Conservation (phyloP, 164 flowering plant genomes). For the Santalum album region DNA sequence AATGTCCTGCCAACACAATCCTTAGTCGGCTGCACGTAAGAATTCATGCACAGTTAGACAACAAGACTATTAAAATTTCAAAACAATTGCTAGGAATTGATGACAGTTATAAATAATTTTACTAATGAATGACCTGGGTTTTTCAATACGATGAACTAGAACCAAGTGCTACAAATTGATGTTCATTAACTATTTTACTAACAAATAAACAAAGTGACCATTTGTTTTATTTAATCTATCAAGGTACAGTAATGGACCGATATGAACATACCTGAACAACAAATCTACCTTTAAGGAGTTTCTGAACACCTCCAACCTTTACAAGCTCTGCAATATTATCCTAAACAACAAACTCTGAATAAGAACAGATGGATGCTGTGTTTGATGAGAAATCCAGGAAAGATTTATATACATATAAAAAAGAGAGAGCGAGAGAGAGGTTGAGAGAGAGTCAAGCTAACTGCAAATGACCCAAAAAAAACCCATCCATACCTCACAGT, state of each 20-base stretch:
- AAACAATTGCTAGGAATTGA: neutral
- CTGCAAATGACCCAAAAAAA: neutral
- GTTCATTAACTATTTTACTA: too few species aligned
- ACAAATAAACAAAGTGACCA: too few species aligned
- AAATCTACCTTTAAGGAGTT: slow-evolving; percentile 94
- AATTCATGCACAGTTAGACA: neutral
- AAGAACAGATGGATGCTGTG: neutral
- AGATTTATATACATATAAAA: neutral
- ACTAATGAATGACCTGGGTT: too few species aligned
- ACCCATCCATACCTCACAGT: slow-evolving; percentile 65
- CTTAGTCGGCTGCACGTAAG: slow-evolving; percentile 61
- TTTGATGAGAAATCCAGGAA: neutral
- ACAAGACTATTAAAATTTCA: neutral
- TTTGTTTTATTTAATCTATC: neutral
- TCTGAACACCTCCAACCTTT: slow-evolving; percentile 93
- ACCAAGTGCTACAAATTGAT: too few species aligned
- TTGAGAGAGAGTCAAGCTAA: too few species aligned
- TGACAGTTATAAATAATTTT: too few species aligned
- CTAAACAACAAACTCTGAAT: slow-evolving; percentile 23
- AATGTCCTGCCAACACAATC: slow-evolving; percentile 97
- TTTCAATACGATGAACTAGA: too few species aligned
- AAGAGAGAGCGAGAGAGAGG: neutral
- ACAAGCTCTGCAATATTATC: slow-evolving; percentile 91
- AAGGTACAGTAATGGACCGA: neutral
- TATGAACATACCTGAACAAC: slow-evolving; percentile 71